phyloP scores from a whole-genome alignment of 129 eudicot genomes.

The Ambrosia trifida region DNA sequence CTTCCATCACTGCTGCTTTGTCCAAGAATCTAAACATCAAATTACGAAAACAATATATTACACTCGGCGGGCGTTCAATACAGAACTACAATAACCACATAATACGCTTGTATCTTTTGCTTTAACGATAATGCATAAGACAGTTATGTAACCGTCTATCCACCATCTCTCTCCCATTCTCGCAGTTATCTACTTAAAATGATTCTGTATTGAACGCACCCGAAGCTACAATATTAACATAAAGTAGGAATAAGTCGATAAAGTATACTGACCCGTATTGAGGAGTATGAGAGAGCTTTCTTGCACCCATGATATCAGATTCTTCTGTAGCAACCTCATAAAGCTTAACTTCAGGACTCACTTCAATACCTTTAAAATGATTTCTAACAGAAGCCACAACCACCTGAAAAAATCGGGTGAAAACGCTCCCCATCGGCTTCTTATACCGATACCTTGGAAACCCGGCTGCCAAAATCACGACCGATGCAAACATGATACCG shows the following conservation, averaged over 20 bases:
- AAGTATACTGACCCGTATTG: slow-evolving; percentile 50
- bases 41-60: no score
- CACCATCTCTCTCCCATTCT: no score
- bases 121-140: no score
- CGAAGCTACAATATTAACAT: neutral
- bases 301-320: slow-evolving; percentile 69
- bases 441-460: slow-evolving; percentile 60
- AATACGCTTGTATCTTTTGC: no score
- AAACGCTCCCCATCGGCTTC: slow-evolving; percentile 83
- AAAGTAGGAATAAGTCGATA: neutral
- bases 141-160: no score
- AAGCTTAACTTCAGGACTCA: slow-evolving; percentile 36
- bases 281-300: slow-evolving; percentile 65
- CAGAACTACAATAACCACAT: no score
- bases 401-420: slow-evolving; percentile 77
- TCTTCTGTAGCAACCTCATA: slow-evolving; percentile 61
- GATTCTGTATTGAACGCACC: no score
- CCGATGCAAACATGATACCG: slow-evolving; percentile 46
- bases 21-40: slow-evolving; percentile 46
- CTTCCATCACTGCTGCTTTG: slow-evolving; percentile 65
- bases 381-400: slow-evolving; percentile 60
- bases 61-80: no score
- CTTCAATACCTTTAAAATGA: slow-evolving; percentile 51
- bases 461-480: slow-evolving; percentile 60
- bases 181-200: no score